Evolutionary conservation across 805 yeast genomes (phyloP).

Genomic region (Cyberlindnera misumaiensis): DNA sequence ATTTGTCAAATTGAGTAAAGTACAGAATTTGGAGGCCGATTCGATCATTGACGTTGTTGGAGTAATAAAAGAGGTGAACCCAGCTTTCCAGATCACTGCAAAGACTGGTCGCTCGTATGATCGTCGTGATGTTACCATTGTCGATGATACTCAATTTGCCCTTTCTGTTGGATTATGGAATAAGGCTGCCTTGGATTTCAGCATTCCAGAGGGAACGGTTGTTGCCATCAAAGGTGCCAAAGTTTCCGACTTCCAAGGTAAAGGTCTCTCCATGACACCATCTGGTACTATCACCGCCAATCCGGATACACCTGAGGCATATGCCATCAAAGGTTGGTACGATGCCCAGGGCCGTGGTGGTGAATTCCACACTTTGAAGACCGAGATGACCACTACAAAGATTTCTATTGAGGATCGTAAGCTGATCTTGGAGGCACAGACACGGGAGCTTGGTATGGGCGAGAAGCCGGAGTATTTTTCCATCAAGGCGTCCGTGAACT

Average conservation of each 20-base stretch:
- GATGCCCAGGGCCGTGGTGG: slow-evolving; percentile 68
- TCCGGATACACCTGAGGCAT: slow-evolving; percentile 89
- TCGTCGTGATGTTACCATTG: slow-evolving; percentile 82
- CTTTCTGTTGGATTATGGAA: slow-evolving; percentile 88
- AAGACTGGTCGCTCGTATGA: slow-evolving; percentile 89
- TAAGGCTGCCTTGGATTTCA: slow-evolving; percentile 73
- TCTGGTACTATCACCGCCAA: slow-evolving; percentile 69
- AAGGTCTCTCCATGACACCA: slow-evolving; percentile 73
- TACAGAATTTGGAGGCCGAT: slow-evolving; percentile 64
- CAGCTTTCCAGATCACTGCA: slow-evolving; percentile 72
- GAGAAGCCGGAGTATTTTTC: slow-evolving; percentile 78
- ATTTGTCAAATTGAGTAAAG: slow-evolving; percentile 60
- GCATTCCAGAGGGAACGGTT: slow-evolving; percentile 69
- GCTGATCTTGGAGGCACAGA: slow-evolving; percentile 57
- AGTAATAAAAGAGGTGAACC: slow-evolving; percentile 69
- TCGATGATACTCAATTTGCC: slow-evolving; percentile 75
- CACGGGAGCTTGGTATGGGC: slow-evolving; percentile 60
- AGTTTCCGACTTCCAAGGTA: slow-evolving; percentile 83
- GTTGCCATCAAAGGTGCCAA: slow-evolving; percentile 88
- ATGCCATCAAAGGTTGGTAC: slow-evolving; percentile 89
- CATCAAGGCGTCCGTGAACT: slow-evolving; percentile 67
- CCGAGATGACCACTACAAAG: slow-evolving; percentile 37
- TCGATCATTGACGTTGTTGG: slow-evolving; percentile 83
- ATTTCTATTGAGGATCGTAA: slow-evolving; percentile 51
- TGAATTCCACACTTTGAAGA: slow-evolving; percentile 53